Conservation (phyloP, 768 basidiomycete genomes). For the Ramaria rubella region DNA sequence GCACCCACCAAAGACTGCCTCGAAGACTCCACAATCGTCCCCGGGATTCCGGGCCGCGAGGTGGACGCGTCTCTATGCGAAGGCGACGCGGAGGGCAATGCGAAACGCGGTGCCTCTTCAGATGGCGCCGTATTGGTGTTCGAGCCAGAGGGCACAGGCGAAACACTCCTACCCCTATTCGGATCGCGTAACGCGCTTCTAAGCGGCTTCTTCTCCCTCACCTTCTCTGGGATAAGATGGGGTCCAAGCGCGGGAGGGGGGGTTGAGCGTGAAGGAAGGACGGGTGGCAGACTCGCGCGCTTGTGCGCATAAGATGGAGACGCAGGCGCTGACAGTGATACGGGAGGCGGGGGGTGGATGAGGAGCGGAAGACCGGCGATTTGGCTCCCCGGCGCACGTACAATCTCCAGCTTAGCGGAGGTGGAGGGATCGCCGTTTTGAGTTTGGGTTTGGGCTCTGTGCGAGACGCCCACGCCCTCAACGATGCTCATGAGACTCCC, state of each 20-base stretch:
- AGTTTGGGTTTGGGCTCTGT: slow-evolving; percentile 27
- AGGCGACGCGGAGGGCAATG: background rate
- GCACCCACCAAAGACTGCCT: background rate
- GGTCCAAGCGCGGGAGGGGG: background rate
- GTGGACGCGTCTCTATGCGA: background rate
- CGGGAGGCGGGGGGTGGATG: slow-evolving; percentile 1
- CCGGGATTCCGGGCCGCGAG: background rate
- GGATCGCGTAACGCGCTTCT: slow-evolving; percentile 12
- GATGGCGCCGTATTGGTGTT: background rate
- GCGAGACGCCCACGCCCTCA: slow-evolving; percentile 50
- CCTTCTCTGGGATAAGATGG: too few species aligned
- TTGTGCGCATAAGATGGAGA: background rate
- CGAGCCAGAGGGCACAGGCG: background rate
- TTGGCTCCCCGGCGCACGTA: slow-evolving; percentile 43
- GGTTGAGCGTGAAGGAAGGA: background rate
- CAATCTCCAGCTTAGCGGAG: slow-evolving; percentile 32
- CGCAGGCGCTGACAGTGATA: slow-evolving; percentile 1
- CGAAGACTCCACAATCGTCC: slow-evolving; percentile 3
- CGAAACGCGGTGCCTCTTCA: background rate
- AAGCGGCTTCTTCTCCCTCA: slow-evolving; percentile 8
- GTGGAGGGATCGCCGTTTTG: background rate
- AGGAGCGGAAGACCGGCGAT: slow-evolving; percentile 15
- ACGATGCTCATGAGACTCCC: slow-evolving; percentile 63
- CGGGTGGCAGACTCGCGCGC: background rate
- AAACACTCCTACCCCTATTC: slow-evolving; percentile 1